Evolutionary conservation across 208 protist species (phyloP), one percentile per base, ranked within the genome.

Genomic region (Herpetomonas samuelpessoai): DNA sequence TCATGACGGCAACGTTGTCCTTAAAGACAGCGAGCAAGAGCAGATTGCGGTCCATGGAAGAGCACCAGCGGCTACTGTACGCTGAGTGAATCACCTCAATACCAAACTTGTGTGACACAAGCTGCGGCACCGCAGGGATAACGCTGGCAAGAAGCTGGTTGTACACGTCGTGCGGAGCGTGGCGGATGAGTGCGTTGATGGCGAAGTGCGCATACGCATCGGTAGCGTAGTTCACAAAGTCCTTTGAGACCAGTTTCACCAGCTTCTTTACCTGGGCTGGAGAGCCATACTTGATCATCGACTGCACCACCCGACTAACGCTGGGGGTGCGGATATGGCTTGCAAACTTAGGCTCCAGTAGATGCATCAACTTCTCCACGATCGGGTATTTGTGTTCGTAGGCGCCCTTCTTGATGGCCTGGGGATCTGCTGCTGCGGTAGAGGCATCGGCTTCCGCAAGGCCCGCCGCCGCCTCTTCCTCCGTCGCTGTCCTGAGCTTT

Each of bases 281-380:
- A 12, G 84, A 92, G 44, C 84, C 83, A 61, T 93, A 93, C 70
- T 96, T 96, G 60, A 93, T 91, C 86, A 93, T 93, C 9, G 90
- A 96, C 74, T 96, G 90, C 49, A 93, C 76, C 18, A 93, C 86
- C 30, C 90, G 90, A 62, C 86, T 93, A 3, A 72, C 72, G 47
- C 73, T 79, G 0, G 90, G 90, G n/a, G 90, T 96, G 31, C 79
- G 80, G 29, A 82, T 67, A 0, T 81, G 57, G 9, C 58, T 77
- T 4, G 71, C 65, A 57, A 93, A 92, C 61, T 89, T 91, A 18
- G 83, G 86, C 69, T 91, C 81, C 45, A 92, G 82, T 10, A 93
- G 51, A 21, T 80, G 73, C 51, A 96, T 63, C 26, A 96, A 71
- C 60, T 91, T 83, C 58, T 96, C 84, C 39, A 96, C 83, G 27